A percentile compares a stretch with the other conserved stretches of the same genome.
Evolutionary conservation across 768 basidiomycete species (phyloP).

Genomic region (Thelephora ganbajun): DNA sequence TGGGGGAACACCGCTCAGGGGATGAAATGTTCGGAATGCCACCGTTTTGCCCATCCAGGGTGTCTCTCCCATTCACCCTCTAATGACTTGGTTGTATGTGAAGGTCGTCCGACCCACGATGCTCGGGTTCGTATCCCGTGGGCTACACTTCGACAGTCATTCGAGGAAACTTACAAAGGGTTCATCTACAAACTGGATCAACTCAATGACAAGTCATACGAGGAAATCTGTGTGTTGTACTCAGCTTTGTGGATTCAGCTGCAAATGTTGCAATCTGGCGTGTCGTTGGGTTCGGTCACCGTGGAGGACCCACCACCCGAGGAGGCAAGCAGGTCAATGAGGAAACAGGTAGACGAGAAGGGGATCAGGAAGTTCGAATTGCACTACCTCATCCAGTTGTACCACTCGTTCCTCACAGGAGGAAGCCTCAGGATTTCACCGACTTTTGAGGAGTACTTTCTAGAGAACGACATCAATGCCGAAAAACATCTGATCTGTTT

Average conservation of each 20-base stretch:
- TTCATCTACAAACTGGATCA: slow-evolving; percentile 29
- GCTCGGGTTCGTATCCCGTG: slow-evolving; percentile 37
- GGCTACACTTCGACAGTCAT: slow-evolving; percentile 40
- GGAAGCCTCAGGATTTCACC: slow-evolving; percentile 28
- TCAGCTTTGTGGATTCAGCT: slow-evolving; percentile 53
- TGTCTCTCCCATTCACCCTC: slow-evolving; percentile 25
- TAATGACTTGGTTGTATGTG: slow-evolving; percentile 24
- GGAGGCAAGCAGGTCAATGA: slow-evolving; percentile 3
- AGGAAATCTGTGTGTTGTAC: slow-evolving; percentile 54
- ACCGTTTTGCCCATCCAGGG: slow-evolving; percentile 39
- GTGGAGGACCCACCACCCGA: slow-evolving; percentile 20
- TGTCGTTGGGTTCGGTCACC: slow-evolving; percentile 52
- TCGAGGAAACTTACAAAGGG: slow-evolving; percentile 35
- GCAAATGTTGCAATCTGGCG: slow-evolving; percentile 51
- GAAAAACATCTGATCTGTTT: slow-evolving; percentile 41
- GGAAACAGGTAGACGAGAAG: slow-evolving; percentile 14
- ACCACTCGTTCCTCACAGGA: slow-evolving; percentile 34
- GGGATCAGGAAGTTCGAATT: slow-evolving; percentile 44
- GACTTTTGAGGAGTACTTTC: slow-evolving; percentile 36
- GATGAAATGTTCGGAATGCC: slow-evolving; percentile 47
- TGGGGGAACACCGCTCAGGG: slow-evolving; percentile 62
- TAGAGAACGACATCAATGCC: slow-evolving; percentile 29
- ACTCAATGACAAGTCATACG: slow-evolving; percentile 35
- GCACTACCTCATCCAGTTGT: slow-evolving; percentile 35
- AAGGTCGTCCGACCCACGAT: slow-evolving; percentile 23